Conservation (phyloP, 176 grass and related monocot species). For the Phyllostachys edulis region DNA sequence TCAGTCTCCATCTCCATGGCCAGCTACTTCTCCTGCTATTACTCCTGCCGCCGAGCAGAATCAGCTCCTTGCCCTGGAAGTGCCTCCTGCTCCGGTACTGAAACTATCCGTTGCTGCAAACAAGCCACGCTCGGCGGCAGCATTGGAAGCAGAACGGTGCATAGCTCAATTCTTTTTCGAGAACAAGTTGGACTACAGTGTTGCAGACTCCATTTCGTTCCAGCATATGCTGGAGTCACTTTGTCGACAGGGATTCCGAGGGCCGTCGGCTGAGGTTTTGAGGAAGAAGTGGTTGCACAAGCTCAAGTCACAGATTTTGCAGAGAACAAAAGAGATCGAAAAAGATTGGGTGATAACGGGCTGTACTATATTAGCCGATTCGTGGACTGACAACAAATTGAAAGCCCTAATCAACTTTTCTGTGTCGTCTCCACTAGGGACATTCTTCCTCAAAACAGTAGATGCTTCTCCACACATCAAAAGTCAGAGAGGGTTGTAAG, state of each 20-base stretch:
- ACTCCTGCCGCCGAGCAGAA: slow-evolving; percentile 30
- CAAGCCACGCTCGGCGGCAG: slow-evolving; percentile 8
- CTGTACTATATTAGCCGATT: slow-evolving; percentile 86
- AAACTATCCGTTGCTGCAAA: slow-evolving; percentile 16
- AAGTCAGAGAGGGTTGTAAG: slow-evolving; percentile 68
- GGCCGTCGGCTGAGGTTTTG: slow-evolving; percentile 61
- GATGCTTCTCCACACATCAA: slow-evolving; percentile 80
- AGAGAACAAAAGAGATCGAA: slow-evolving; percentile 71
- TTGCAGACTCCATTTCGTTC: slow-evolving; percentile 69
- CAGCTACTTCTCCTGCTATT: slow-evolving; percentile 28
- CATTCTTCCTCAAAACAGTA: slow-evolving; percentile 88
- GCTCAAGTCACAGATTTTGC: slow-evolving; percentile 68
- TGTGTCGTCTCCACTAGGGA: slow-evolving; percentile 74
- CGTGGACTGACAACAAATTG: slow-evolving; percentile 86
- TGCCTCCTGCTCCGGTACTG: slow-evolving; percentile 4
- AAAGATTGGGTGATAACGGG: slow-evolving; percentile 92
- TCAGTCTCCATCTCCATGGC: slow-evolving; percentile 39
- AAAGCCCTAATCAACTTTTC: slow-evolving; percentile 84
- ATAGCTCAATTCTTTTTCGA: slow-evolving; percentile 97
- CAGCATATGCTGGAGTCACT: slow-evolving; percentile 71
- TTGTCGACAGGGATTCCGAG: slow-evolving; percentile 68
- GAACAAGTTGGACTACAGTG: slow-evolving; percentile 82
- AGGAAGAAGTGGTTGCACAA: slow-evolving; percentile 72
- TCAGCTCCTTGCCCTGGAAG: slow-evolving; percentile 25
- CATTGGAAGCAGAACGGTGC: slow-evolving; percentile 64